A percentile compares a stretch with the other conserved stretches of the same genome.
Evolutionary conservation across 345 rosid species (phyloP).

Genomic region (Acer yangbiense): DNA sequence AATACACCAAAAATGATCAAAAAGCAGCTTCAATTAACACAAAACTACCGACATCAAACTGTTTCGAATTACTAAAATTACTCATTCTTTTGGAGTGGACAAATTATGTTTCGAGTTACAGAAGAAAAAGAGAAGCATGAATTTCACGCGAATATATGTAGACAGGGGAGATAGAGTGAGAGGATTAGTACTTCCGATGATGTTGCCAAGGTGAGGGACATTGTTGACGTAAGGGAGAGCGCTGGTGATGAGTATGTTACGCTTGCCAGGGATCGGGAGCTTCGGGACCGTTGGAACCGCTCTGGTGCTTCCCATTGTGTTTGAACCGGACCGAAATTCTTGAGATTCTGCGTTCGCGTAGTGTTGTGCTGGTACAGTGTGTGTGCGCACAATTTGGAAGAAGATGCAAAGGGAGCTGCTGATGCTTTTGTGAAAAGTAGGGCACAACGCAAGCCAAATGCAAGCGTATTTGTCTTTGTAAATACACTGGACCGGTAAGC

Average conservation of each 20-base stretch:
- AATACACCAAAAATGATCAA: background rate
- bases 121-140: background rate
- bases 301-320: constrained; percentile 12
- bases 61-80: too few relatives aligned
- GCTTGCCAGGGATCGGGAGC: constrained; percentile 78
- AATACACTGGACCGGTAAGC: too few relatives aligned
- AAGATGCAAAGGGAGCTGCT: background rate
- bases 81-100: background rate
- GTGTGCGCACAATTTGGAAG: background rate
- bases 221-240: constrained; percentile 96
- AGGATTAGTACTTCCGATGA: constrained; percentile 61
- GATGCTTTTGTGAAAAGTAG: background rate
- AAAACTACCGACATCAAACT: too few relatives aligned
- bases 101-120: background rate
- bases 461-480: background rate
- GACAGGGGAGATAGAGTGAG: background rate
- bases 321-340: background rate
- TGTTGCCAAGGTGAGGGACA: constrained; percentile 97
- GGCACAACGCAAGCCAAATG: background rate
- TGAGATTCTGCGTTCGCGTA: background rate
- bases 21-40: background rate
- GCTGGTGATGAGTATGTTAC: constrained; percentile 90
- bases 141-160: background rate
- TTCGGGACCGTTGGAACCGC: constrained; percentile 29
- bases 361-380: background rate